Base-by-base conservation (phyloP, 257 asterid genomes). In the Ilex asprella region DNA sequence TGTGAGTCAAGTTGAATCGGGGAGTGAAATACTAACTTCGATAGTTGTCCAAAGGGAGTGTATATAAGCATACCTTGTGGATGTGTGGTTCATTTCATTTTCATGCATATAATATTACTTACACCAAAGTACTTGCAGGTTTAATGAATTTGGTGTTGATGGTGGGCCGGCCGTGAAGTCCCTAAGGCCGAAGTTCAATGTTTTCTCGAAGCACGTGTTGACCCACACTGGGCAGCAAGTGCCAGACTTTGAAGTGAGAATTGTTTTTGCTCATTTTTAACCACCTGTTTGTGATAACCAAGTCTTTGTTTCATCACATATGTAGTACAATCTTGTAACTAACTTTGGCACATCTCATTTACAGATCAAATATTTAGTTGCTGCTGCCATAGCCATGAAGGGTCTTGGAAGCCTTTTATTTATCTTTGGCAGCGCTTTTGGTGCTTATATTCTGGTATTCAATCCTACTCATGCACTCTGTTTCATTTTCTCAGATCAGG, bases 91-190 rank as follows among this genome's bases (percentile, higher is more conserved):
- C 14, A 49, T 15, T 49, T 7, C 10, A 12, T 15, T 44, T 55
- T 39, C 51, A 29, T 56, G 73, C 70, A 35, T 35, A 35, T 35
- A 7, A 35, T 35, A 35, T 35, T 35, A 35, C 7, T 35, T 5
- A 35, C 41, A 35, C 41, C 41, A 2, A 35, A 35, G 11, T 47
- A 27, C 58, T 58, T 67, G 29, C 41, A 89, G 99, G 84, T 85
- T 84, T 76, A 82, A 47, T 65, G 97, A 84, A 70, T 87, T 85
- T 39, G 97, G 97, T 16, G 74, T 54, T 57, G 91, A 93, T 75
- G 99, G 99, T 39, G 99, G 99, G 46, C 87, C 86, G 61, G 94
- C 97, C 27, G 96, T 87, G 3, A 77, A 76, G 74, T 67, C 79
- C 13, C 64, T 93, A 69, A 71, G 59, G 67, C 94, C 96, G 1